A percentile compares a stretch with the other conserved stretches of the same genome.
These are phyloP conservation scores for Fusarium mundagurra DNA, from an alignment of 2,329 filamentous ascomycete species.

Conservation along the genomic window DNA sequence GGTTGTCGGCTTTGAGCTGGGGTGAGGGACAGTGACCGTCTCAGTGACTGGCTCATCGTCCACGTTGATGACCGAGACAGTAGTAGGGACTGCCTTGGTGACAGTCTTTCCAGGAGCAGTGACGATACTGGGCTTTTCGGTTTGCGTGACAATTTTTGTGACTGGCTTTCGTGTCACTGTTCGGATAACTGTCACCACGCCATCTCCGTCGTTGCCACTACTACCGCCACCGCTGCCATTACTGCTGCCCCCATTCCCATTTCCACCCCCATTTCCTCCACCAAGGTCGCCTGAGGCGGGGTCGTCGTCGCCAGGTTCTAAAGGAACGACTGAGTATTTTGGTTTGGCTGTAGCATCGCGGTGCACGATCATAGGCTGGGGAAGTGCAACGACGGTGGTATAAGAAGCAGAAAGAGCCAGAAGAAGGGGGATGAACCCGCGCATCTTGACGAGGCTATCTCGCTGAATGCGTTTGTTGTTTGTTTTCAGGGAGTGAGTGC, in stretches of 20 bases:
- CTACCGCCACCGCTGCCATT: slow-evolving; percentile 20
- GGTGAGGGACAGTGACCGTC: slow-evolving; percentile 41
- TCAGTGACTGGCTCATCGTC: slow-evolving; percentile 33
- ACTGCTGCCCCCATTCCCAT: slow-evolving; percentile 15
- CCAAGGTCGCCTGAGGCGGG: slow-evolving; percentile 34
- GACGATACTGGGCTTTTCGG: slow-evolving; percentile 42
- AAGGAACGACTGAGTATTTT: slow-evolving; percentile 52
- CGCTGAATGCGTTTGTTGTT: neutral
- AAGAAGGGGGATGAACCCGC: slow-evolving; percentile 42
- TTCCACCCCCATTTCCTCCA: slow-evolving; percentile 23
- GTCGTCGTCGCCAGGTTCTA: slow-evolving; percentile 47
- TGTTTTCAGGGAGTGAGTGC: neutral
- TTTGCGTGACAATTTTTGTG: slow-evolving; percentile 43
- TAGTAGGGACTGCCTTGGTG: slow-evolving; percentile 44
- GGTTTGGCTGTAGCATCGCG: slow-evolving; percentile 44
- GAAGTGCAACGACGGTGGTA: slow-evolving; percentile 43
- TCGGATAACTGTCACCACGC: slow-evolving; percentile 48
- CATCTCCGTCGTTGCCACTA: slow-evolving; percentile 28
- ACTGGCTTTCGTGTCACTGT: slow-evolving; percentile 46
- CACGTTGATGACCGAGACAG: slow-evolving; percentile 47
- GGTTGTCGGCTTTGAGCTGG: slow-evolving; percentile 2
- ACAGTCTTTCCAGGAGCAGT: slow-evolving; percentile 41
- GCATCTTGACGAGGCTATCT: slow-evolving; percentile 45
- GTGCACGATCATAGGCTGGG: slow-evolving; percentile 37
- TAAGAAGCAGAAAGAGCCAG: slow-evolving; percentile 45